A percentile compares a stretch with the other conserved stretches of the same genome.
These are phyloP conservation scores for Scleroderma bovista DNA, from an alignment of 768 basidiomycete species.

Conservation along the genomic window DNA sequence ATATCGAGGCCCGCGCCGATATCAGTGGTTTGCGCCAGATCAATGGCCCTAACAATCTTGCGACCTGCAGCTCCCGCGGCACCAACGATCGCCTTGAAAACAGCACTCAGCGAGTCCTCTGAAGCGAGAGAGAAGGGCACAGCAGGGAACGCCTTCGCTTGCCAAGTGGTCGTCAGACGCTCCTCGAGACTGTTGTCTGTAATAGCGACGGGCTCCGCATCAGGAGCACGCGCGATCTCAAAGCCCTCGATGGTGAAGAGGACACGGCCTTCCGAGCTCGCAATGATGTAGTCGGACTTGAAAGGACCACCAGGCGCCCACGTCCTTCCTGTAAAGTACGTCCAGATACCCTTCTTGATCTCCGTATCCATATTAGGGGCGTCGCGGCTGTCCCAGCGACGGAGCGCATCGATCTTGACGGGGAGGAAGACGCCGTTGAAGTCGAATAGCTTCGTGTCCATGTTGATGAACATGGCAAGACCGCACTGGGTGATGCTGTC, in stretches of 20 bases:
- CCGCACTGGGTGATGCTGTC: constrained; percentile 30
- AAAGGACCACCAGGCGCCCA: constrained; percentile 21
- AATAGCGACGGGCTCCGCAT: constrained; percentile 20
- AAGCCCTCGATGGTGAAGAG: constrained; percentile 31
- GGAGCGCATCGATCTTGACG: constrained; percentile 25
- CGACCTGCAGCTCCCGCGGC: constrained; percentile 16
- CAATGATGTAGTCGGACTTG: constrained; percentile 22
- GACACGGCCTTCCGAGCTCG: constrained; percentile 23
- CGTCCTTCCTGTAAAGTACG: constrained; percentile 19
- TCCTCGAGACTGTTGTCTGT: constrained; percentile 22
- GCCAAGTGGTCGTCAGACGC: constrained; percentile 29
- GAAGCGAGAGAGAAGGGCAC: constrained; percentile 4
- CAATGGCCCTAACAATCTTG: constrained; percentile 20
- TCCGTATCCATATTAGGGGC: constrained; percentile 19
- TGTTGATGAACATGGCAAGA: constrained; percentile 23
- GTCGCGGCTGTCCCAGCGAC: constrained; percentile 25
- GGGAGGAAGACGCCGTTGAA: constrained; percentile 28
- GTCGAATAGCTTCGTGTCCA: constrained; percentile 23
- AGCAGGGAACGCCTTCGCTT: constrained; percentile 23
- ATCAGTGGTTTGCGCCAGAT: constrained; percentile 15
- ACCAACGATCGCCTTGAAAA: constrained; percentile 13
- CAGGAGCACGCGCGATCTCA: constrained; percentile 29
- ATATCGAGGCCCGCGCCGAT: constrained; percentile 14
- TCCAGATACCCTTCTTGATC: constrained; percentile 26
- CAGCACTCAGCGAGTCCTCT: background rate